Evolutionary conservation across 1,284 basidiomycete species (phyloP).

Genomic region (Papiliotrema laurentii): DNA sequence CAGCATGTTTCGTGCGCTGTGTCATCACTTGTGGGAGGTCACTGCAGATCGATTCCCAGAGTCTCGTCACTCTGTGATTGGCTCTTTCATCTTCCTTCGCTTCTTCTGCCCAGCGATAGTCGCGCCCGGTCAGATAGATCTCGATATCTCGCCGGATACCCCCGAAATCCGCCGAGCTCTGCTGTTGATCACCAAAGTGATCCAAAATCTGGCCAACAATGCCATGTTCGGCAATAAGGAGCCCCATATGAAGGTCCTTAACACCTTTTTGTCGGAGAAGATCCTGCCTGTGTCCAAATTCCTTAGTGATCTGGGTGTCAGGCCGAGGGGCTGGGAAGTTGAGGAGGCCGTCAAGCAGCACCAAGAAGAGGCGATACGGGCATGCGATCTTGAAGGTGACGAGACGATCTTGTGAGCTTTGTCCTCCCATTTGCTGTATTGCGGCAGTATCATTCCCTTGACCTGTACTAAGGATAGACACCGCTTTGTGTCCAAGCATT

Average conservation of each 20-base stretch:
- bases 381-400: constrained; percentile 35
- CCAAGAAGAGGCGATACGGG: constrained; percentile 32
- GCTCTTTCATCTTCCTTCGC: constrained; percentile 87
- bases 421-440: too few species aligned
- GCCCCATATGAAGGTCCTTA: constrained; percentile 73
- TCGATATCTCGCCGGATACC: constrained; percentile 66
- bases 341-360: constrained; percentile 28
- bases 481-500: constrained; percentile 36
- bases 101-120: constrained; percentile 71
- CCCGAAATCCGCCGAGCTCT: constrained; percentile 66
- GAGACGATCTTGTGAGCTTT: constrained; percentile 31
- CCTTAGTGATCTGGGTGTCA: constrained; percentile 71
- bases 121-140: constrained; percentile 74
- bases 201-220: constrained; percentile 89
- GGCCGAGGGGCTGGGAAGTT: constrained; percentile 34
- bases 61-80: constrained; percentile 76
- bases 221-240: constrained; percentile 82
- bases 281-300: constrained; percentile 76
- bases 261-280: constrained; percentile 70
- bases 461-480: constrained; percentile 21
- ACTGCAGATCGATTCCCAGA: constrained; percentile 80
- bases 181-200: constrained; percentile 80
- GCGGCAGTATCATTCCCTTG: not conserved
- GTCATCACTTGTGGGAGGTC: constrained; percentile 71
- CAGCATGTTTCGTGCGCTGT: constrained; percentile 83